Percentiles rank a stretch among this genome's conserved stretches.
These are phyloP conservation scores for Striga asiatica DNA, from an alignment of 257 asterid species.

Conservation along the genomic window DNA sequence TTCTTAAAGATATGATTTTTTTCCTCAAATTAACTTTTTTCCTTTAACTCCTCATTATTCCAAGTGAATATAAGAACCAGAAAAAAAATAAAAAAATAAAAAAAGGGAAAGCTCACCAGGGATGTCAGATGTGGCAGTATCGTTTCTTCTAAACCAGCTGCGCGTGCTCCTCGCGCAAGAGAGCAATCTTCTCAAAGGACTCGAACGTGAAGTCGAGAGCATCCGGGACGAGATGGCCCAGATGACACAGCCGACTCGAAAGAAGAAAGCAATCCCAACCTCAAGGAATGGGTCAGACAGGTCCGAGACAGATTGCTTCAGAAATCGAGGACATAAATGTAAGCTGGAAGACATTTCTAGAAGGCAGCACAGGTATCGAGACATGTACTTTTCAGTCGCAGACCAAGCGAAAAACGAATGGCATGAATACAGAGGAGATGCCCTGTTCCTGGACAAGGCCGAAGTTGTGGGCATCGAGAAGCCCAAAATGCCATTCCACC, in stretches of 20 bases:
- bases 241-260: conserved; percentile 25
- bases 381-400: background rate
- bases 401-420: background rate
- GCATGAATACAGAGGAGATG: conserved; percentile 21
- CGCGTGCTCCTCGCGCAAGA: conserved; percentile 8
- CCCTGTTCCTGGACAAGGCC: conserved; percentile 18
- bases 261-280: conserved; percentile 19
- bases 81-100: no score
- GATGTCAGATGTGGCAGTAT: conserved; percentile 26
- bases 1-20: no score
- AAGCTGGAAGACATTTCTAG: conserved; percentile 13
- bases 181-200: conserved; percentile 4
- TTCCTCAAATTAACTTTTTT: no score
- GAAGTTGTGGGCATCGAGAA: conserved; percentile 28
- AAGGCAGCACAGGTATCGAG: conserved; percentile 7
- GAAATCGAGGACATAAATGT: conserved; percentile 11
- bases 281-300: conserved; percentile 28
- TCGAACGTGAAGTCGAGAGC: conserved; percentile 5
- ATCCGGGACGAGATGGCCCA: conserved; percentile 21
- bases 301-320: conserved; percentile 25
- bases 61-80: no score
- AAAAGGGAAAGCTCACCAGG: no score
- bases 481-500: conserved; percentile 17
- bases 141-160: conserved; percentile 18
- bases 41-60: no score